Evolutionary conservation across 2,329 filamentous ascomycete genomes (phyloP).

Genomic region (Exophiala sp.): DNA sequence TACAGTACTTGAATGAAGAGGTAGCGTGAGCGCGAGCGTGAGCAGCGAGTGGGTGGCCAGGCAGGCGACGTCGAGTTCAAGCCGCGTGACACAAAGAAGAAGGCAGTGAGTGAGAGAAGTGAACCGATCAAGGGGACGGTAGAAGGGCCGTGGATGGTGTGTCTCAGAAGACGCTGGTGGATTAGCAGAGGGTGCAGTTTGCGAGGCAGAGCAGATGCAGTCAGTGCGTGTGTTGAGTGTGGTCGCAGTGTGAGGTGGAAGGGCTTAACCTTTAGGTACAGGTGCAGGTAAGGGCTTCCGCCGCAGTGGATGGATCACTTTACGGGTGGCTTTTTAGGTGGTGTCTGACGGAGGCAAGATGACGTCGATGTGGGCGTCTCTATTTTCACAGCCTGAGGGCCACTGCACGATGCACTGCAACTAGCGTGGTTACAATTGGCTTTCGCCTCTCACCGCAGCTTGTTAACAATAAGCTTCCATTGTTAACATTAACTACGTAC

Average conservation of each 20-base stretch:
- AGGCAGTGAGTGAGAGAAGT: not conserved
- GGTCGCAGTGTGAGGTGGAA: not conserved
- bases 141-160: not conserved
- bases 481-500: too few relatives aligned
- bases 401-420: too few relatives aligned
- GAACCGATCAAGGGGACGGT: not conserved
- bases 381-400: not conserved
- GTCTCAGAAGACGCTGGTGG: not conserved
- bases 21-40: not conserved
- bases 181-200: not conserved
- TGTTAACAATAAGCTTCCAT: too few relatives aligned
- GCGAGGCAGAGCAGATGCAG: not conserved
- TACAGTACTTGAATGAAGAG: not conserved
- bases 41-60: not conserved
- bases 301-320: not conserved
- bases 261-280: too few relatives aligned
- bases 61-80: not conserved
- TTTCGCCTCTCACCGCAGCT: not conserved
- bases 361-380: not conserved
- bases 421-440: too few relatives aligned
- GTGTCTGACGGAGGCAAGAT: not conserved
- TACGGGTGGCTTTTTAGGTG: constrained; percentile 1
- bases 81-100: not conserved
- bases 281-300: not conserved
- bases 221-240: not conserved